Base-by-base conservation (phyloP, 148 eudicot genomes). In the Vaccinium darrowii region DNA sequence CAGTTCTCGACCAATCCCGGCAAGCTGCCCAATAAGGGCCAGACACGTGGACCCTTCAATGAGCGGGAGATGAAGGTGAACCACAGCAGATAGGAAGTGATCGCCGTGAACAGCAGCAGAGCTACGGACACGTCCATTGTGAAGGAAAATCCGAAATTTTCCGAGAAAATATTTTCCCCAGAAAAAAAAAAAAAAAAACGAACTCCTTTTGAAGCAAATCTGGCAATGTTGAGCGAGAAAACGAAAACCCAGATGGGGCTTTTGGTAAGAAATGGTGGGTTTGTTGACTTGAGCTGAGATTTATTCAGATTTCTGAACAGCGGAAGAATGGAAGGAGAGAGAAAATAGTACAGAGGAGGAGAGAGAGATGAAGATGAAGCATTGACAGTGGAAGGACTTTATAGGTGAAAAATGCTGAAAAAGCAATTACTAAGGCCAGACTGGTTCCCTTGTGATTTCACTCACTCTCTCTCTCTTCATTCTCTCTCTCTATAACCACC, bases 21-120 rank as follows among this genome's bases (percentile, higher is more conserved):
- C 2, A 95, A 85, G 72, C 98, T 94, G 79, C 98, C 98, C 83
- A 95, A 58, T 56, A 95, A 62, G 50, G 98, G 96, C 98, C 98
- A 95, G 79, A 95, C 98, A 54, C 96, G 93, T 60, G 98, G 98
- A 77, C 98, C 98, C 84, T 90, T 92, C 13, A 95, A 82, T 3
- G 92, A 80, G 74, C 95, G 90, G 19, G 98, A 95, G 74, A 95
- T 94, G 96, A 91, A 95, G 51, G 98, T 92, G 93, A 95, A 92
- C 98, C 98, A 95, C 2, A 95, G 83, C 82, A 95, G 84, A 80
- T 95, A 95, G 52, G 87, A 58, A 16, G 95, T 93, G 19, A 92
- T 57, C 4, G 81, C 89, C 53, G 91, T 89, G 76, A 92, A 89
- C 65, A 94, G 79, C 39, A 94, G 27, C 84, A 94, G 81, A 69